These are phyloP conservation scores for Zygosaccharomyces pseudobailii DNA, from an alignment of 1,139 yeast species.

Conservation along the genomic window DNA sequence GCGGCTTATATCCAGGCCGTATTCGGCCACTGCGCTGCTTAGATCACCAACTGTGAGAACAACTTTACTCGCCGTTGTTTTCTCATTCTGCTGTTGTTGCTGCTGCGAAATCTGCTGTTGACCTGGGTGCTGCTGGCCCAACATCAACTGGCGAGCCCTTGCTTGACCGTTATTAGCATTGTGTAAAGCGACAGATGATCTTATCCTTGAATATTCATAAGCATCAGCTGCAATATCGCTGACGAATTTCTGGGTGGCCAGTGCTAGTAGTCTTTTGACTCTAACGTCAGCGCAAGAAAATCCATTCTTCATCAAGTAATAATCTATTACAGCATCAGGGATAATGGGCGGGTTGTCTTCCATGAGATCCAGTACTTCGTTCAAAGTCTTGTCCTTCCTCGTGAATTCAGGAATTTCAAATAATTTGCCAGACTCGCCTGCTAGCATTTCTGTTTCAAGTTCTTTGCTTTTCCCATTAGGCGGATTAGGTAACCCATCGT, in stretches of 20 bases:
- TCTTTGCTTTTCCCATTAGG: conserved; percentile 10
- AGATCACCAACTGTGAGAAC: conserved; percentile 33
- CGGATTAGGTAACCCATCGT: conserved; percentile 7
- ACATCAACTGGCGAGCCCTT: conserved; percentile 71
- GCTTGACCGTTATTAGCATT: conserved; percentile 83
- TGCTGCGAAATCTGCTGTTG: conserved; percentile 33
- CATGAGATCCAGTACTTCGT: conserved; percentile 82
- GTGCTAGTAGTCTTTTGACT: conserved; percentile 78
- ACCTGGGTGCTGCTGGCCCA: conserved; percentile 50
- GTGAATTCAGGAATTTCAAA: conserved; percentile 64
- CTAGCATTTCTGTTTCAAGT: conserved; percentile 20
- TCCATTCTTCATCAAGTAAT: conserved; percentile 84
- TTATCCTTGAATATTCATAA: conserved; percentile 86
- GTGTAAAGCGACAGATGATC: conserved; percentile 78
- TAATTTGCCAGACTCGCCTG: conserved; percentile 35
- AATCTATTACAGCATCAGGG: conserved; percentile 97
- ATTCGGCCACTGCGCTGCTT: conserved; percentile 55
- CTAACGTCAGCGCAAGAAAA: conserved; percentile 75
- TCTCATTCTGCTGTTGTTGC: conserved; percentile 39
- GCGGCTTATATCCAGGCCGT: conserved; percentile 83
- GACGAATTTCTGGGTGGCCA: conserved; percentile 93
- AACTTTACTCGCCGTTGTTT: conserved; percentile 39
- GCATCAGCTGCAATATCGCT: conserved; percentile 96
- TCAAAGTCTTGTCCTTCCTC: conserved; percentile 79
- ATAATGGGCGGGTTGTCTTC: conserved; percentile 94